Conservation (phyloP, 495 filamentous ascomycete species). For the Neurospora terricola region DNA sequence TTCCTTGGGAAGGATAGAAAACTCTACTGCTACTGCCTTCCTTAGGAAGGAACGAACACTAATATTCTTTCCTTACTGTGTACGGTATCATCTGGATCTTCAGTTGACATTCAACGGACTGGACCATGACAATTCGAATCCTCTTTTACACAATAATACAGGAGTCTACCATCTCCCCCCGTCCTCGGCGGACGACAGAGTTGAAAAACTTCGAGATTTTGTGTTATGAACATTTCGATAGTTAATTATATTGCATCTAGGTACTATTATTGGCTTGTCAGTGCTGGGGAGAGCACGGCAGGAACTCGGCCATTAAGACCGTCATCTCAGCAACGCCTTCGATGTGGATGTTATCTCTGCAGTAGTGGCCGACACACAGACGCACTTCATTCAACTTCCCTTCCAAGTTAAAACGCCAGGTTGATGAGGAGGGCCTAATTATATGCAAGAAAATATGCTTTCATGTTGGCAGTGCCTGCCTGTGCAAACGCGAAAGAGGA, state of each 20-base stretch:
- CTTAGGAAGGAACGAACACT: too few relatives aligned
- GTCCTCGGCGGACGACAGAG: not conserved
- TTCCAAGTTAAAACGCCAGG: not conserved
- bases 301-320: not conserved
- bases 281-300: not conserved
- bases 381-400: not conserved
- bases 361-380: not conserved
- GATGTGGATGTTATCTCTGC: not conserved
- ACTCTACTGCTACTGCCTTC: too few relatives aligned
- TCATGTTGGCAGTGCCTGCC: not conserved
- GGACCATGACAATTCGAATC: not conserved
- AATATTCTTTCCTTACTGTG: too few relatives aligned
- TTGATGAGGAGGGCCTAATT: not conserved
- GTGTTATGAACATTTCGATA: not conserved
- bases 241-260: not conserved
- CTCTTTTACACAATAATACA: not conserved
- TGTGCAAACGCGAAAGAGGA: not conserved
- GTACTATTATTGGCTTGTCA: not conserved
- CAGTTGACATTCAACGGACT: too few relatives aligned
- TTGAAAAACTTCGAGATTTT: not conserved
- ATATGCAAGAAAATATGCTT: not conserved
- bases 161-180: not conserved
- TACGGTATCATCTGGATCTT: not conserved
- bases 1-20: too few relatives aligned
- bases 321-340: not conserved